Conservation (phyloP, 129 eudicot species). For the Gnaphalium uliginosum region DNA sequence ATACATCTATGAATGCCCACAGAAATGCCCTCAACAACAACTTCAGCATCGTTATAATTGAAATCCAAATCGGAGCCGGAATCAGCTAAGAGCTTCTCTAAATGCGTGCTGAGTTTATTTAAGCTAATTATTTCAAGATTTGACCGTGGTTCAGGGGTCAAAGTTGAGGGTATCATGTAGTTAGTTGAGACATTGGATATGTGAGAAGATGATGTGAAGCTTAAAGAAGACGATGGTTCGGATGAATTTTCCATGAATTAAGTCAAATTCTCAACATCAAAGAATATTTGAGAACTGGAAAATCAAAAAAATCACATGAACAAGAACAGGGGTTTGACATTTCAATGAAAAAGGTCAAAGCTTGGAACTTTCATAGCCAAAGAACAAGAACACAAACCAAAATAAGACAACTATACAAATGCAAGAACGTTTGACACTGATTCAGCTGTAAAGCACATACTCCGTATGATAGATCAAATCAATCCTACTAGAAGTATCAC, state of each 20-base stretch:
- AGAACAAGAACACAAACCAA: constrained; percentile 2
- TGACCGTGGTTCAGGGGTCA: constrained; percentile 34
- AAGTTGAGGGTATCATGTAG: constrained; percentile 34
- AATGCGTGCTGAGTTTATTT: constrained; percentile 52
- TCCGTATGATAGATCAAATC: constrained; percentile 23
- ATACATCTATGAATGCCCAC: constrained; percentile 82
- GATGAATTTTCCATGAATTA: constrained; percentile 42
- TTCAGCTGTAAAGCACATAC: constrained; percentile 12
- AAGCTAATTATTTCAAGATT: constrained; percentile 58
- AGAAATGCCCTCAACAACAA: constrained; percentile 56
- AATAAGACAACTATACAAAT: not conserved
- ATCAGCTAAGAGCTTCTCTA: constrained; percentile 54
- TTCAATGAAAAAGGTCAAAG: constrained; percentile 15
- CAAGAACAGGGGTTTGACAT: constrained; percentile 21
- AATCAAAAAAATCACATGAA: not conserved
- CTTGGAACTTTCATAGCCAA: constrained; percentile 16
- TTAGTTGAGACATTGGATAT: constrained; percentile 50
- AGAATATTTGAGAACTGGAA: not conserved
- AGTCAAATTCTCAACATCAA: constrained; percentile 1
- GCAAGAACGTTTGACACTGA: not conserved
- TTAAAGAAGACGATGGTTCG: constrained; percentile 55
- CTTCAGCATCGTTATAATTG: constrained; percentile 60
- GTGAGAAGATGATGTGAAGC: constrained; percentile 62
- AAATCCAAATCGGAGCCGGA: constrained; percentile 34
- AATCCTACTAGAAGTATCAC: constrained; percentile 8